Evolutionary conservation across 2,329 filamentous ascomycete genomes (phyloP), one percentile per base, ranked within the genome.

Genomic region (Diplocarpon mali): DNA sequence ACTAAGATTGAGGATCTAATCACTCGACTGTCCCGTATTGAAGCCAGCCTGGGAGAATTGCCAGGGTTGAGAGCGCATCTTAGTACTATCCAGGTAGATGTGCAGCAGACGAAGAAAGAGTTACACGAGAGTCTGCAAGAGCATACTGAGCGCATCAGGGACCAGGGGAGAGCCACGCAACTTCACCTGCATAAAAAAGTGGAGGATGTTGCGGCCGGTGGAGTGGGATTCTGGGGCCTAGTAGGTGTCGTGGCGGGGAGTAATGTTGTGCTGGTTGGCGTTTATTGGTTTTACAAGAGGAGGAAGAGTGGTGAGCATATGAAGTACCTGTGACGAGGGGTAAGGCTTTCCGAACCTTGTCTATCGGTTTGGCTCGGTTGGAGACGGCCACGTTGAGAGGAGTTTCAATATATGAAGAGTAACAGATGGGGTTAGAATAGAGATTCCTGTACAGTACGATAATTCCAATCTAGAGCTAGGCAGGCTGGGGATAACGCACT

Each of bases 81-180:
- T 40, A 60, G 70, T 47, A 66, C 69, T 32, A 66, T 85, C 40
- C 73, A 78, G 60, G 69, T 68, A 47, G 77, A 82, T 56, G 65
- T 83, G 41, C 69, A 70, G 55, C 68, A 67, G 51, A 67, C 84
- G 63, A 67, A 75, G 67, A 62, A 61, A 65, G 69, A 80, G 60
- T 34, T 61, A 6, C 59, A 61, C 42, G 48, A 53, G 31, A 46
- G 53, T 4, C 38, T 62, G 1, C 51, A 58, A 30, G 29, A 29
- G 29, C 53, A 60, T 34, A 48, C 54, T 2, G 39, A 52, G 5
- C 48, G 51, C 13, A 28, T 61, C 14, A 57, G 52, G 28, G 38
- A 20, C 5, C 49, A 53, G 34, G 57, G 59, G 0, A 47, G 48
- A 10, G 48, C 54, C 28, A 55, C 45, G 16, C 57, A 61, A 44